Evolutionary conservation across 2,329 filamentous ascomycete genomes (phyloP).

Genomic region (Penicillium sp.): DNA sequence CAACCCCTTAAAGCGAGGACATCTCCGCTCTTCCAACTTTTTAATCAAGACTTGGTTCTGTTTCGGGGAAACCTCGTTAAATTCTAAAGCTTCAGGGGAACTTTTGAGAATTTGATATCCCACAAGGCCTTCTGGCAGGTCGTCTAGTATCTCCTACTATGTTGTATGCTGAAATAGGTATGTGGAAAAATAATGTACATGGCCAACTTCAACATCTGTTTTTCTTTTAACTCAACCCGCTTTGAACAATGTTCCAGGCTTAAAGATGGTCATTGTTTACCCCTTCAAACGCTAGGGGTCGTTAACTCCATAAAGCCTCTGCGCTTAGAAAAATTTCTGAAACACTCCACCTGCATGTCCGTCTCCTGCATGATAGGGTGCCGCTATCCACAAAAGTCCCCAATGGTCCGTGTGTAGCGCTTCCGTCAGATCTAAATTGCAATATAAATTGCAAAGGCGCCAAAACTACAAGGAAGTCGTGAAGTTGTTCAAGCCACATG

Average conservation of each 20-base stretch:
- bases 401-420: not conserved
- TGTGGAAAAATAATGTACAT: not conserved
- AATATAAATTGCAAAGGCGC: not conserved
- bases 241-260: not conserved
- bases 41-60: not conserved
- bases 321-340: constrained; percentile 20
- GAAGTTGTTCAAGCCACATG: not conserved
- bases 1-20: constrained; percentile 13
- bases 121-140: not conserved
- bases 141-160: not conserved
- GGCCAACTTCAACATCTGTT: not conserved
- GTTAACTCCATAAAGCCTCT: not conserved
- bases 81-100: constrained; percentile 1
- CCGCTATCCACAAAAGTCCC: not conserved
- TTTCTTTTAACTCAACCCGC: not conserved
- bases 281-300: not conserved
- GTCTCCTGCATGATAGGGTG: not conserved
- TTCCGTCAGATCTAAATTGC: not conserved
- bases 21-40: constrained; percentile 20
- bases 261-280: not conserved
- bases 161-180: not conserved
- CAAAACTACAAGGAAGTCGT: not conserved
- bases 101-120: not conserved
- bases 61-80: constrained; percentile 7
- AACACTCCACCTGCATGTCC: constrained; percentile 13